These are phyloP conservation scores for Pilaira anomala DNA, from an alignment of 192 early-diverging fungal genomes.

Conservation along the genomic window DNA sequence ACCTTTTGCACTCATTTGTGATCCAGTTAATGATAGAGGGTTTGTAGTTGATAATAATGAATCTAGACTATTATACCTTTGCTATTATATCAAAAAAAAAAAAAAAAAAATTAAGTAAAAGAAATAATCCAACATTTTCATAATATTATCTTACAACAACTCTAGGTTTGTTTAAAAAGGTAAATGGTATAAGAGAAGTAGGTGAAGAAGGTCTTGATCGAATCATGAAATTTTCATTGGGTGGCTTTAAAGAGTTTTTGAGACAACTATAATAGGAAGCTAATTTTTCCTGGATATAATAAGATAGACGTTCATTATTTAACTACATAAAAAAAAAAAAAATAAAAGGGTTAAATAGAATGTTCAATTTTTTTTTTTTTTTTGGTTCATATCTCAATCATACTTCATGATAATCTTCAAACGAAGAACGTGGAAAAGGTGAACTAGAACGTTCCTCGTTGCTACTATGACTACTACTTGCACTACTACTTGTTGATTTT, in stretches of 20 bases:
- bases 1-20: slow-evolving; percentile 10
- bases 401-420: slow-evolving; percentile 15
- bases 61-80: slow-evolving; percentile 24
- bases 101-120: background rate
- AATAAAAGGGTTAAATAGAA: too few relatives aligned
- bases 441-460: too few relatives aligned
- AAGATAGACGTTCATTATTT: slow-evolving; percentile 16
- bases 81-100: slow-evolving; percentile 1
- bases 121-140: background rate
- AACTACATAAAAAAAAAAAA: background rate
- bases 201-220: slow-evolving; percentile 22
- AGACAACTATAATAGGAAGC: slow-evolving; percentile 10
- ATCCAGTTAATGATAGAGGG: background rate
- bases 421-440: background rate
- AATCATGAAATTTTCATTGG: background rate
- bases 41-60: slow-evolving; percentile 5
- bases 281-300: slow-evolving; percentile 26
- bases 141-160: slow-evolving; percentile 5
- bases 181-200: slow-evolving; percentile 14
- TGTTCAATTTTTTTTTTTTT: too few relatives aligned
- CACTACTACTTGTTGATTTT: background rate
- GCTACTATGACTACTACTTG: too few relatives aligned
- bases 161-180: slow-evolving; percentile 26
- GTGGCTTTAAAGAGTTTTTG: background rate
- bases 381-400: background rate